Evolutionary conservation across 352 stramenopile genomes (phyloP), one percentile per base, ranked within the genome.

Genomic region (Globisporangium recalcitrans): DNA sequence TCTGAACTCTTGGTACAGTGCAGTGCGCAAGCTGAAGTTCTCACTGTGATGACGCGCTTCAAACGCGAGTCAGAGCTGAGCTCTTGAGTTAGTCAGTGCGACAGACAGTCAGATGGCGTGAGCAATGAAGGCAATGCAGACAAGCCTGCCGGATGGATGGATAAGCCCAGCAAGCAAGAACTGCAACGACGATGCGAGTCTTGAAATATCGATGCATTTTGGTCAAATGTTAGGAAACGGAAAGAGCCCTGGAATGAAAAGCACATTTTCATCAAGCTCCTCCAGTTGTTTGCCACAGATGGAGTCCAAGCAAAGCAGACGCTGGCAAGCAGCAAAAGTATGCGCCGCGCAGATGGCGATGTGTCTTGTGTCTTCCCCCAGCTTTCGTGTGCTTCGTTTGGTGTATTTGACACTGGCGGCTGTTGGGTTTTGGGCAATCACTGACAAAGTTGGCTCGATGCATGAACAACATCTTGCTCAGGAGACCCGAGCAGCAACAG

Each of bases 1-100:
- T 52, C 46, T 52, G 46, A 52, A 52, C 46, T 52, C 46, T 52
- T 52, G 24, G 16, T 19, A 16, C 13, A n/a, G 22, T 52, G 31
- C 38, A 46, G 38, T 46, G 19, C 38, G 38, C 16, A 19, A n/a
- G 6, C 36, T 44, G 36, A 44, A 44, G 36, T 44, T 44, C 8
- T 42, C 13, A 44, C 14, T 5, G 36, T 40, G 34, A 11, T 44
- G 14, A n/a, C 38, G 19, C 38, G 14, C 38, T 16, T 46, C 38
- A 46, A 46, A 16, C 38, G 38, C 13, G 38, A 46, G 38, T 21
- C 38, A 46, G 21, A 46, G 38, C 16, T 21, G 38, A 46, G 38
- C 38, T 21, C 5, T 46, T 44, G 38, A 44, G 14, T 44, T 21
- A 21, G 38, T 46, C 11, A 16, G 32, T 38, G 9, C 32, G 32